Evolutionary conservation across 345 rosid species (phyloP).

Genomic region (Citrus unshiu): DNA sequence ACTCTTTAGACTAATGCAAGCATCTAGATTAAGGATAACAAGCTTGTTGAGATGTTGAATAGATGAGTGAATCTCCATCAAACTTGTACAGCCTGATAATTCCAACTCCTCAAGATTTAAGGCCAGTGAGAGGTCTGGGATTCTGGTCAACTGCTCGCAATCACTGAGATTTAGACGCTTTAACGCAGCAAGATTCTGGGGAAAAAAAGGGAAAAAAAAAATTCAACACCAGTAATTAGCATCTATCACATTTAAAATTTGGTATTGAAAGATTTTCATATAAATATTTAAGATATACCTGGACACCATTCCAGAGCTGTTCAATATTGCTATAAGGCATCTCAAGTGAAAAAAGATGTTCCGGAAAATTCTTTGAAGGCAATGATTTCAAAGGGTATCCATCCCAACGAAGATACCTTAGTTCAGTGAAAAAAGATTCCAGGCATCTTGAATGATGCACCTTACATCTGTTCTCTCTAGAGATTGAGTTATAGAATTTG

Average conservation of each 20-base stretch:
- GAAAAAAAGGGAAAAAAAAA: neutral
- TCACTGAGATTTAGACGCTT: slow-evolving; percentile 19
- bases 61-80: neutral
- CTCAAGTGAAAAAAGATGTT: no score
- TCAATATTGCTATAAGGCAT: no score
- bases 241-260: neutral
- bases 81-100: slow-evolving; percentile 22
- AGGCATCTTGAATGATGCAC: no score
- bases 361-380: no score
- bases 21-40: neutral
- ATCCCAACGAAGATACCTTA: no score
- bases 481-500: accelerated
- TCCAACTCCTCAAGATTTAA: slow-evolving; percentile 24
- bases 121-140: neutral
- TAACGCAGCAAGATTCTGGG: neutral
- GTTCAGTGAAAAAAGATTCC: no score
- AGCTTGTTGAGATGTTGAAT: slow-evolving; percentile 24
- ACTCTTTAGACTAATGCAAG: slow-evolving; percentile 16
- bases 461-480: no score
- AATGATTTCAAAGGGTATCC: no score
- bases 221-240: no score
- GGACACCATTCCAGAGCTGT: no score
- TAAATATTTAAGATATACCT: no score
- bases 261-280: no score
- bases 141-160: slow-evolving; percentile 10